Evolutionary conservation across 148 eudicot genomes (phyloP).

Genomic region (Talinum fruticosum): DNA sequence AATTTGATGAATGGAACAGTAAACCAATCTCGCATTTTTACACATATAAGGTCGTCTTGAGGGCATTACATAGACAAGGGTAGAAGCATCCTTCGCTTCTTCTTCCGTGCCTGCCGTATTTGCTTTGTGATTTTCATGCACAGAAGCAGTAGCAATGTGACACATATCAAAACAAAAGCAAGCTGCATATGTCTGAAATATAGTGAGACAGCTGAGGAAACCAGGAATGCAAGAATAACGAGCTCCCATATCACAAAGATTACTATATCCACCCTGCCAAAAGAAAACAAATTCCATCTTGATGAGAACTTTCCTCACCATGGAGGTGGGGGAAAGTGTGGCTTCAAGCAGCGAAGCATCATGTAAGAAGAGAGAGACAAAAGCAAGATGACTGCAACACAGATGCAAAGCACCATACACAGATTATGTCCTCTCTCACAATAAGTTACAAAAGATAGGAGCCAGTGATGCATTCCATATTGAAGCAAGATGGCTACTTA

Average conservation of each 20-base stretch:
- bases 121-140: slow-evolving; percentile 93
- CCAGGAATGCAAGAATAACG: slow-evolving; percentile 74
- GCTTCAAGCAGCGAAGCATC: background rate
- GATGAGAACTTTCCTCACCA: slow-evolving; percentile 17
- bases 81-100: slow-evolving; percentile 97
- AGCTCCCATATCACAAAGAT: slow-evolving; percentile 96
- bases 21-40: slow-evolving; percentile 24
- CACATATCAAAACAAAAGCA: slow-evolving; percentile 67
- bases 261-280: slow-evolving; percentile 90
- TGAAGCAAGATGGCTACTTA: background rate
- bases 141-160: slow-evolving; percentile 61
- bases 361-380: background rate
- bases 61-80: slow-evolving; percentile 77
- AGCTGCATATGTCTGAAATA: slow-evolving; percentile 82
- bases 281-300: slow-evolving; percentile 5
- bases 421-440: background rate
- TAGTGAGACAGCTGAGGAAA: slow-evolving; percentile 84
- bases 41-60: slow-evolving; percentile 1
- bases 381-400: background rate
- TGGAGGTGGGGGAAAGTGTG: background rate
- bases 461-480: background rate
- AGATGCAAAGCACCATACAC: background rate
- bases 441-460: background rate
- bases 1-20: slow-evolving; percentile 19
- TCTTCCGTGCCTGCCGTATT: slow-evolving; percentile 82